Evolutionary conservation across 768 basidiomycete species (phyloP), one percentile per base, ranked within the genome.

Genomic region (Psilocybe sp.): DNA sequence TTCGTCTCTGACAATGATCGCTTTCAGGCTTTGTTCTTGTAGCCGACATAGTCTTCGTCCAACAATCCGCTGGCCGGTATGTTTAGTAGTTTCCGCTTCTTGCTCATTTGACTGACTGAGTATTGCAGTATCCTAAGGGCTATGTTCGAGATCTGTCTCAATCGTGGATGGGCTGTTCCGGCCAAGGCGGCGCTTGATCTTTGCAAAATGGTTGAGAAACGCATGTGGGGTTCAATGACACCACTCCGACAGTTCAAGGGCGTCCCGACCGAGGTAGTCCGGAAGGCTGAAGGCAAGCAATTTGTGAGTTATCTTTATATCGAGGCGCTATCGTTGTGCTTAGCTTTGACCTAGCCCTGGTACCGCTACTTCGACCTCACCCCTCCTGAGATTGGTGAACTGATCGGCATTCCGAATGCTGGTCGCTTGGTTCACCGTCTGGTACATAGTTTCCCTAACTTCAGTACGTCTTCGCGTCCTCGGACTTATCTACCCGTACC

Each of bases 211-310:
- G 89, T 92, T 0, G 92, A 92, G 61, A 83, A 85, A 58, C 71
- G 85, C 48, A 90, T 92, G 91, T 98, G 96, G 96, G 85, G 85
- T 32, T 94, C 94, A 0, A 98, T 98, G 95, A 94, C 95, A 0
- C 95, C 96, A 6, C 77, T 98, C 34, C 81, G 97, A 33, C 97
- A 99, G 64, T 98, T 98, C 78, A 92, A 87, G 65, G 87, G 88
- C 56, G 86, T 96, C 0, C 95, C 93, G 0, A 65, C 77, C 15
- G 92, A 96, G 41, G 85, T 96, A 32, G 73, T 95, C 42, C 73
- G 89, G 19, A 93, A 95, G 62, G 94, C 95, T 0, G 96, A 98
- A 67, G 87, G 91, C 65, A 98, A 98, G 66, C 96, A 98, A 78
- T 98, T 98, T 76, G 89, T 91, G 60, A 62, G 84, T 77, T 14